phyloP scores from a whole-genome alignment of 2,329 filamentous ascomycete genomes.

The Coniochaeta prunicola region DNA sequence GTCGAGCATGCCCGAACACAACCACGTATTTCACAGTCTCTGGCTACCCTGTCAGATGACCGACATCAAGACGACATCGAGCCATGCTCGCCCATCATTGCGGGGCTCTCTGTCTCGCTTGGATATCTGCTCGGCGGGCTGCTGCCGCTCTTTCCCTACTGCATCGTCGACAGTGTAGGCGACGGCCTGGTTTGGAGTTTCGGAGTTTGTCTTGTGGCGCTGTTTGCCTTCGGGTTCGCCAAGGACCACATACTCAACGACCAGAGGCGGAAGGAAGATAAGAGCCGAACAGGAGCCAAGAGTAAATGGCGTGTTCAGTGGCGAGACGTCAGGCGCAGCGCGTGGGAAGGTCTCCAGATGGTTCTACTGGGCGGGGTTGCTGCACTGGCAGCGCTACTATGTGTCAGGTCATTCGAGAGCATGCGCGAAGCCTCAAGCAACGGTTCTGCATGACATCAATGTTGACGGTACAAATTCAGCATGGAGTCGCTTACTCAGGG shows the following conservation, averaged over 20 bases:
- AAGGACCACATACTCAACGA: conserved; percentile 15
- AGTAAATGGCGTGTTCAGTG: conserved; percentile 9
- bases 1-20: conserved; percentile 3
- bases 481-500: background rate
- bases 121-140: conserved; percentile 22
- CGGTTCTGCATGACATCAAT: background rate
- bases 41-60: conserved; percentile 2
- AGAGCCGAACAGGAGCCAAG: background rate
- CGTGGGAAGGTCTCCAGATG: conserved; percentile 22
- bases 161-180: conserved; percentile 17
- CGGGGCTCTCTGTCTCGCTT: conserved; percentile 18
- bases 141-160: conserved; percentile 22
- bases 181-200: conserved; percentile 24
- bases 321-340: conserved; percentile 14
- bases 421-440: conserved; percentile 1
- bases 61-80: conserved; percentile 1
- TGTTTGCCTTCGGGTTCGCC: conserved; percentile 22
- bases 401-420: conserved; percentile 18
- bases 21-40: background rate
- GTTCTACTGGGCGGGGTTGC: conserved; percentile 21
- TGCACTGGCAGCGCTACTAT: conserved; percentile 20
- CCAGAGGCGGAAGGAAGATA: background rate
- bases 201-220: conserved; percentile 18
- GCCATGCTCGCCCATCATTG: conserved; percentile 13
- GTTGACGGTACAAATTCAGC: background rate